Percentiles rank a stretch among this genome's conserved stretches.
phyloP scores from a whole-genome alignment of 805 yeast species.

The Isabelozyma gotoi region DNA sequence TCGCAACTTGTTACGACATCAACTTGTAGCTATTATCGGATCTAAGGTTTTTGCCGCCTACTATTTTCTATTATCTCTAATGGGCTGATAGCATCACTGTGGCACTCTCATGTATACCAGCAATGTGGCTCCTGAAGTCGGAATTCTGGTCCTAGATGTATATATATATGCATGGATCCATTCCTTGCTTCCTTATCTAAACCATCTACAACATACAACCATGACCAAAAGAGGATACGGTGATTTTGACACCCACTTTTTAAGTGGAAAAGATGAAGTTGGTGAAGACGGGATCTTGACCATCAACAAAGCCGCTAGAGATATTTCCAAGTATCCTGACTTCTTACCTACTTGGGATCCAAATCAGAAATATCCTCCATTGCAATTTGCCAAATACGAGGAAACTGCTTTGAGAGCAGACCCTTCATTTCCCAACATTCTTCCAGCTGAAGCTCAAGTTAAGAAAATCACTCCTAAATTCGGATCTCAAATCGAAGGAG shows the following conservation, averaged over 20 bases:
- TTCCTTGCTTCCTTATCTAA: no score
- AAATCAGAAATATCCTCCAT: slow-evolving; percentile 49
- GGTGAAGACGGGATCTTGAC: slow-evolving; percentile 50
- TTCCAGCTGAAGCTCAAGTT: slow-evolving; percentile 32
- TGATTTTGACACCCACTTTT: slow-evolving; percentile 48
- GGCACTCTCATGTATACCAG: no score
- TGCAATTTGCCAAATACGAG: slow-evolving; percentile 52
- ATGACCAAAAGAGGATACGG: slow-evolving; percentile 16
- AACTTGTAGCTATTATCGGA: no score
- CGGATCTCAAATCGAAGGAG: slow-evolving; percentile 62
- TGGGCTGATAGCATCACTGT: no score
- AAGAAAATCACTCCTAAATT: slow-evolving; percentile 63
- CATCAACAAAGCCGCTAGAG: slow-evolving; percentile 39
- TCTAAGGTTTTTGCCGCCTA: no score
- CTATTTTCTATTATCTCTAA: no score
- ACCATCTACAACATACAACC: no score
- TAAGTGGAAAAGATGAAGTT: slow-evolving; percentile 50
- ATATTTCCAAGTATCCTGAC: slow-evolving; percentile 44
- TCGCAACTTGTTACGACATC: no score
- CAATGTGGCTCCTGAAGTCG: no score
- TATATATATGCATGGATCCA: no score
- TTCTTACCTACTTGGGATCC: slow-evolving; percentile 73
- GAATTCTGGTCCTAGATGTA: no score
- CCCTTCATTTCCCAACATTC: slow-evolving; percentile 50
- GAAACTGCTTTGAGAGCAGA: slow-evolving; percentile 68